Evolutionary conservation across 2,329 filamentous ascomycete genomes (phyloP).

Genomic region (Talaromyces islandicus): DNA sequence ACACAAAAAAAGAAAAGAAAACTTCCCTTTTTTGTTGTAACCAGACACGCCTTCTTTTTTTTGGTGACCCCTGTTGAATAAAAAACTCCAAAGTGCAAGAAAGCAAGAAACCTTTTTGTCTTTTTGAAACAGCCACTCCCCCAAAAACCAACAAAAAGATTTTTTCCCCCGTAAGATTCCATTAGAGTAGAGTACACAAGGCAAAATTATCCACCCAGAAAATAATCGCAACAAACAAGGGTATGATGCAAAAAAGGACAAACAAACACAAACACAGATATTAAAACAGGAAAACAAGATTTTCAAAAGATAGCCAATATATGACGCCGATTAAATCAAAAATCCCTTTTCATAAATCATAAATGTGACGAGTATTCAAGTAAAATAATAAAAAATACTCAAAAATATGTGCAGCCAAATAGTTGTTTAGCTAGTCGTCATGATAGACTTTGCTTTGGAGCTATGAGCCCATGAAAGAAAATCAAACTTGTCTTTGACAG

Average conservation of each 20-base stretch:
- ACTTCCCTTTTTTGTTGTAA: not conserved
- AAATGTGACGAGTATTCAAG: not conserved
- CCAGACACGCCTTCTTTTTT: not conserved
- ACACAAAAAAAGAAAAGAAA: not conserved
- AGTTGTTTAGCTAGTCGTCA: slow-evolving; percentile 24
- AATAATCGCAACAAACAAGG: slow-evolving; percentile 4
- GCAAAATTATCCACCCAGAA: not conserved
- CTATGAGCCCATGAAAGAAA: slow-evolving; percentile 47
- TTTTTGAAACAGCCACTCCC: not conserved
- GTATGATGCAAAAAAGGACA: slow-evolving; percentile 8
- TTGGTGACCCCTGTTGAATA: not conserved
- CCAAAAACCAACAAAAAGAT: not conserved
- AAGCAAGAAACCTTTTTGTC: not conserved
- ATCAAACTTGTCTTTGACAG: slow-evolving; percentile 47
- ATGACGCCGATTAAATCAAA: slow-evolving; percentile 8
- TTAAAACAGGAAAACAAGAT: not conserved
- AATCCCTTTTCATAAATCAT: slow-evolving; percentile 10
- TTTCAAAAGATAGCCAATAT: not conserved
- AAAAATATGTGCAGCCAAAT: not conserved
- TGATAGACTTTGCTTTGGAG: slow-evolving; percentile 36
- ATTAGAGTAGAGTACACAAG: not conserved
- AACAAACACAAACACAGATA: not conserved
- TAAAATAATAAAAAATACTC: no score
- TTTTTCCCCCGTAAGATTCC: not conserved
- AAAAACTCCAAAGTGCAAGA: not conserved